Percentiles rank a stretch among this genome's conserved stretches.
Evolutionary conservation across 2,329 filamentous ascomycete genomes (phyloP).

Genomic region (Colletotrichum sp.): DNA sequence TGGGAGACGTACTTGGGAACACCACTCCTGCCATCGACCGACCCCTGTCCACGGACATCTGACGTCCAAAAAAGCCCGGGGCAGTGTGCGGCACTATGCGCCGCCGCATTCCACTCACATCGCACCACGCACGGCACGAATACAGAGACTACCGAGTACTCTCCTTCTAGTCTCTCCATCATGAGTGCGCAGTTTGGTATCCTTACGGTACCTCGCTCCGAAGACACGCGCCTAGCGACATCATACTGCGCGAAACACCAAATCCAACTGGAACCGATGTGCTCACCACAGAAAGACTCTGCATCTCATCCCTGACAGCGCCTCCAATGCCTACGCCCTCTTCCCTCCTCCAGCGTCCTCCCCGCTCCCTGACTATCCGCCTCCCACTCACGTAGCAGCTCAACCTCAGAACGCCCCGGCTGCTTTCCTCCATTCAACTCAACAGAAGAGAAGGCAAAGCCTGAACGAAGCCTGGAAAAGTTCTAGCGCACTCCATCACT

Average conservation of each 20-base stretch:
- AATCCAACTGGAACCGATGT: neutral
- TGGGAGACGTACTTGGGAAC: neutral
- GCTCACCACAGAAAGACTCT: neutral
- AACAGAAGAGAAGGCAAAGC: neutral
- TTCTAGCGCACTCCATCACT: neutral
- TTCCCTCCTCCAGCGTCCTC: neutral
- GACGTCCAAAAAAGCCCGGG: neutral
- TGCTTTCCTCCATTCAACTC: neutral
- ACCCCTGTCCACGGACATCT: slow-evolving; percentile 2
- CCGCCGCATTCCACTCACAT: neutral
- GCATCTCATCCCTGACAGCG: neutral
- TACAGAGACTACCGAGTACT: neutral
- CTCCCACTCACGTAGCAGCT: neutral
- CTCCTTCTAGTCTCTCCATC: neutral
- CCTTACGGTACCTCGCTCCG: neutral
- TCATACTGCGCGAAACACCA: neutral
- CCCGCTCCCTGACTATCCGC: neutral
- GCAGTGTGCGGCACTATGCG: neutral
- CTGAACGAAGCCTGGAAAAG: neutral
- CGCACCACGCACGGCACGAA: neutral
- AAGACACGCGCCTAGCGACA: neutral
- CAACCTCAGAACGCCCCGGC: neutral
- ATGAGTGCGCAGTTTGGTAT: neutral
- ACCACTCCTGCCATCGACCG: neutral
- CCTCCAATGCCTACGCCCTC: neutral